These are phyloP conservation scores for Thelonectria blattea DNA, from an alignment of 2,329 filamentous ascomycete genomes.

Conservation along the genomic window DNA sequence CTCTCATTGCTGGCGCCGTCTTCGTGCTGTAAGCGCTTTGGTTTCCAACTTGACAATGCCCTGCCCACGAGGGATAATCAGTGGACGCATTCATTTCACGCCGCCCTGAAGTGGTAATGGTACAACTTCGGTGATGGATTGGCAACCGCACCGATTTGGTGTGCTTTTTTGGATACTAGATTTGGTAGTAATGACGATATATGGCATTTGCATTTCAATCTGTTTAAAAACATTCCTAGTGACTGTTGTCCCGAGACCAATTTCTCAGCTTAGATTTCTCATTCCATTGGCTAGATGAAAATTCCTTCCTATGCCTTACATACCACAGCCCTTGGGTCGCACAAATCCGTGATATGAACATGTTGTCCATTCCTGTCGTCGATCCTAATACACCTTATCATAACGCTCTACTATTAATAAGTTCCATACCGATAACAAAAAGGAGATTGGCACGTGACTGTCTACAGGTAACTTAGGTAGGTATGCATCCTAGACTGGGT, in stretches of 20 bases:
- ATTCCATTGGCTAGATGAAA: background rate
- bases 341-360: background rate
- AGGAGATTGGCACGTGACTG: no score
- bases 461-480: no score
- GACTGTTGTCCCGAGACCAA: no score
- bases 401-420: no score
- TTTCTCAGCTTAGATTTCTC: no score
- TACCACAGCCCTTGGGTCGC: background rate
- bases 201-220: background rate
- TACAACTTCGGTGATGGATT: conserved; percentile 12
- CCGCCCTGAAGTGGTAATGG: conserved; percentile 10
- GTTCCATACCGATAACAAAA: no score
- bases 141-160: conserved; percentile 12
- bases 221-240: background rate
- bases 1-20: conserved; percentile 33
- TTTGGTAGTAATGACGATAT: conserved; percentile 13
- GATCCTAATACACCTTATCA: no score
- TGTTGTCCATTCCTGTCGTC: no score
- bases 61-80: background rate
- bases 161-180: conserved; percentile 14
- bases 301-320: no score
- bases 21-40: conserved; percentile 34
- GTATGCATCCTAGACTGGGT: no score
- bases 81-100: conserved; percentile 16
- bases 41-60: background rate